phyloP scores from a whole-genome alignment of 2,329 filamentous ascomycete genomes.

The Alternaria postmessia region DNA sequence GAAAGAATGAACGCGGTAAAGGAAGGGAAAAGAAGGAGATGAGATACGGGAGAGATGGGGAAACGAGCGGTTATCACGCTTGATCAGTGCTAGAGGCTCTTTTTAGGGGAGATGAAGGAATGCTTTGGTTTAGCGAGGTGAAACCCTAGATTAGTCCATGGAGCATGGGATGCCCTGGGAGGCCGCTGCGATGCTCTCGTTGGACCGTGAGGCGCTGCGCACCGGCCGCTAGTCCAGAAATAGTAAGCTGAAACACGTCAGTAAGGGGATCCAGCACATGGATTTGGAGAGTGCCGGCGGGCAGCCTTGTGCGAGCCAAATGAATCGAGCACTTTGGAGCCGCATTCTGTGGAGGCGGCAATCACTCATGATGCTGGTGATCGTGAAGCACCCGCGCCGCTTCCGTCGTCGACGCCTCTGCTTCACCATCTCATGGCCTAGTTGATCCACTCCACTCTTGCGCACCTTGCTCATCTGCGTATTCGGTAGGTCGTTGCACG shows the following conservation, averaged over 20 bases:
- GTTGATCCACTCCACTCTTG: constrained; percentile 15
- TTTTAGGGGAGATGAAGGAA: constrained; percentile 50
- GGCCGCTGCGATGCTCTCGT: constrained; percentile 23
- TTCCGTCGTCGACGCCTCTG: constrained; percentile 3
- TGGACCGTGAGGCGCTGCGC: constrained; percentile 24
- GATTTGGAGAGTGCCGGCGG: constrained; percentile 16
- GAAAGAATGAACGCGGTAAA: constrained; percentile 39
- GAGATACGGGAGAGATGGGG: constrained; percentile 8
- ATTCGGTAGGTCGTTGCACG: constrained; percentile 9
- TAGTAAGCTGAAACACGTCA: constrained; percentile 43
- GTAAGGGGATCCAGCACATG: constrained; percentile 32
- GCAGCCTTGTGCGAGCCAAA: constrained; percentile 12
- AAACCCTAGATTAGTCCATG: constrained; percentile 42
- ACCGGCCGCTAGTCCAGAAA: constrained; percentile 35
- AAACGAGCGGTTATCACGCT: constrained; percentile 40
- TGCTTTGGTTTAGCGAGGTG: constrained; percentile 46
- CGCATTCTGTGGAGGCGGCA: constrained; percentile 6
- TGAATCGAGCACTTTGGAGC: not conserved
- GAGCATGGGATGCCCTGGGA: constrained; percentile 19
- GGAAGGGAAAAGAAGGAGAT: constrained; percentile 30
- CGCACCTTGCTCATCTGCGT: constrained; percentile 8
- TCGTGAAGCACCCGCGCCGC: constrained; percentile 14
- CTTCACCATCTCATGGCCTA: not conserved
- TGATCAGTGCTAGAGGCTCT: constrained; percentile 30
- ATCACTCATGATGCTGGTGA: constrained; percentile 2